Percentiles rank a stretch among this genome's conserved stretches.
phyloP scores from a whole-genome alignment of 192 early-diverging fungal genomes.

The Coemansia sp. region DNA sequence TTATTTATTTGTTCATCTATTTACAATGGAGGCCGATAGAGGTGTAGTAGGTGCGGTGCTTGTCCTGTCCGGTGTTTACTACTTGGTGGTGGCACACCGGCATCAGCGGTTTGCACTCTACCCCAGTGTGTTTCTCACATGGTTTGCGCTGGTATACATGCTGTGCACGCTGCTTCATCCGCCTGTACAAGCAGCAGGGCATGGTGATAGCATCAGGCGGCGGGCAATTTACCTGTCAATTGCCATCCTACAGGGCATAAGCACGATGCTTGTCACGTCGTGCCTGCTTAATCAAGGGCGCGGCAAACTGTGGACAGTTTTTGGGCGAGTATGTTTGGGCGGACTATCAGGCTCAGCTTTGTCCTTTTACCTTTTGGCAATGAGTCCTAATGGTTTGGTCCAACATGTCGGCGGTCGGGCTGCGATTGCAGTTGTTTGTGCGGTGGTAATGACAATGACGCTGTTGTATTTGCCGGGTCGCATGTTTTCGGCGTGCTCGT shows the following conservation, averaged over 20 bases:
- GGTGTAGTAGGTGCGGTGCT: not conserved
- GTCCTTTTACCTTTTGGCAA: constrained; percentile 8
- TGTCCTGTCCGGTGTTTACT: not conserved
- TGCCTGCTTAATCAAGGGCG: not conserved
- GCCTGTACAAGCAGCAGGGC: not conserved
- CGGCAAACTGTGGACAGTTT: not conserved
- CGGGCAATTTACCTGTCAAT: constrained; percentile 4
- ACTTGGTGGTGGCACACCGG: constrained; percentile 5
- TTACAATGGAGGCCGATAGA: constrained; percentile 1
- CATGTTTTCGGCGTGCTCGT: constrained; percentile 3
- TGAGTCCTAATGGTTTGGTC: constrained; percentile 1
- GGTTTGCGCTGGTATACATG: constrained; percentile 6
- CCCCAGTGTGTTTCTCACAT: not conserved
- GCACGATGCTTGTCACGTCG: not conserved
- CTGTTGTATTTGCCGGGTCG: not conserved
- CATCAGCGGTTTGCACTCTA: not conserved
- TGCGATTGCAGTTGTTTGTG: not conserved
- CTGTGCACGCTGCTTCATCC: constrained; percentile 7
- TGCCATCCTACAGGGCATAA: not conserved
- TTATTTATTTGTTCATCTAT: not conserved
- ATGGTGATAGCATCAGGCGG: not conserved
- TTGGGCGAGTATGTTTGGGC: not conserved
- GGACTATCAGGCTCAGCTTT: not conserved
- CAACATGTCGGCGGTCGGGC: not conserved
- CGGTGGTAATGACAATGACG: not conserved